A percentile compares a stretch with the other conserved stretches of the same genome.
Evolutionary conservation across 345 rosid genomes (phyloP).

Genomic region (Syzygium jambos): DNA sequence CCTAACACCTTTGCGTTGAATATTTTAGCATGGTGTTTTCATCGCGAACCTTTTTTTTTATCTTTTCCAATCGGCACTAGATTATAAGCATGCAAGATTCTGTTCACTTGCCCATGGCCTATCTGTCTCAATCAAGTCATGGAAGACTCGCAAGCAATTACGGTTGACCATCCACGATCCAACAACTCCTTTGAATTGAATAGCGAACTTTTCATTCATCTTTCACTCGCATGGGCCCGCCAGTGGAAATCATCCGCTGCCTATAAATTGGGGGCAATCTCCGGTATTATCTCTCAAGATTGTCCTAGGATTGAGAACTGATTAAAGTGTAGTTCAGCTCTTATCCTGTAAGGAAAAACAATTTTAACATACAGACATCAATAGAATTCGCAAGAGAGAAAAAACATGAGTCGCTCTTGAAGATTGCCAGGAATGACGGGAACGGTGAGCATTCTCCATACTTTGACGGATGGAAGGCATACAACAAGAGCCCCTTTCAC

Average conservation of each 20-base stretch:
- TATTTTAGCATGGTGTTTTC: too few relatives aligned
- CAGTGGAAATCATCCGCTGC: not conserved
- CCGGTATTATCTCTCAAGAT: not conserved
- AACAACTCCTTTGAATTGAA: not conserved
- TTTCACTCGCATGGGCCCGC: not conserved
- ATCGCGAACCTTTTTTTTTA: too few relatives aligned
- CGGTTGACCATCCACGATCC: too few relatives aligned
- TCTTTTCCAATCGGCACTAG: too few relatives aligned
- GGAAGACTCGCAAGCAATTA: not conserved
- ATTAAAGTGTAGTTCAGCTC: too few relatives aligned
- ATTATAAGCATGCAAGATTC: too few relatives aligned
- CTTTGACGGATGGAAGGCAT: slow-evolving; percentile 28
- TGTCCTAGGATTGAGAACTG: too few relatives aligned
- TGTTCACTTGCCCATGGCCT: too few relatives aligned
- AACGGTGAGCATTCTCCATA: slow-evolving; percentile 5
- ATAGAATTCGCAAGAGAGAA: not conserved
- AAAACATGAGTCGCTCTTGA: not conserved
- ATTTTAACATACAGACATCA: not conserved
- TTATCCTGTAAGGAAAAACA: not conserved
- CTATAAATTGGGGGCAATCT: not conserved
- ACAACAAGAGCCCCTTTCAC: slow-evolving; percentile 38
- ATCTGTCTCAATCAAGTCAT: too few relatives aligned
- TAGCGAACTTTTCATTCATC: not conserved
- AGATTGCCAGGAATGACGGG: too few relatives aligned
- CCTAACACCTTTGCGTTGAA: too few relatives aligned